Base-by-base conservation (phyloP, 1,284 basidiomycete genomes). In the Rhodotorula sp. region DNA sequence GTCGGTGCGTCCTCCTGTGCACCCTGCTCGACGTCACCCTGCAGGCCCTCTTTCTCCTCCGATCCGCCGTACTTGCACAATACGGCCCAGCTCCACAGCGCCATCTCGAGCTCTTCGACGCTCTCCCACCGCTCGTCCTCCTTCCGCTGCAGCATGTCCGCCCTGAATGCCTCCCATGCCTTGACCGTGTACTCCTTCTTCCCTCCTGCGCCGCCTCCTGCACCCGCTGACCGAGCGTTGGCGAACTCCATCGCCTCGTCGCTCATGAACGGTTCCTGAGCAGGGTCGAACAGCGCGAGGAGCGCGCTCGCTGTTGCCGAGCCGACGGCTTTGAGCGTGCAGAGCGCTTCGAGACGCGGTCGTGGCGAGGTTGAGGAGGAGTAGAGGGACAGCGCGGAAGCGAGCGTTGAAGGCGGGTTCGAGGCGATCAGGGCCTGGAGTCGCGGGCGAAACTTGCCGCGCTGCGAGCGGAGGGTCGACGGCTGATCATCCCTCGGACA, bases 301-400 rank as follows among this genome's bases (percentile, higher is more conserved):
- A 78, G 55, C 3, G 75, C 77, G 0, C 72, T 73, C 9, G 77
- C 75, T 4, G 77, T 78, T 1, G 77, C 77, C 0, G 77, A 74
- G 0, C 77, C 77, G 27, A 78, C 66, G 16, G 72, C 77, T 49
- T 70, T 70, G 3, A 78, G 71, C 9, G 53, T 45, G 13, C 57
- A 72, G 10, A 77, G 64, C 2, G n/a, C 13, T 1, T 59, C 49
- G 50, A 77, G 63, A 0, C 70, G 64, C 10, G 54, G 12, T 23
- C 27, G 23, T 3, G 49, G 57, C 12, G 44, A 13, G 4, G n/a
- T 8, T 16, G 48, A 21, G 45, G 41, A 10, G 3, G 58, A 34
- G n/a, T 59, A 50, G 44, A 9, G 3, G 10, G 58, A 42, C 52
- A 61, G 49, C 34, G 50, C n/a, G 49, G 60, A 53, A 7, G 27